These are phyloP conservation scores for Candida ficus DNA, from an alignment of 805 yeast species.

Conservation along the genomic window DNA sequence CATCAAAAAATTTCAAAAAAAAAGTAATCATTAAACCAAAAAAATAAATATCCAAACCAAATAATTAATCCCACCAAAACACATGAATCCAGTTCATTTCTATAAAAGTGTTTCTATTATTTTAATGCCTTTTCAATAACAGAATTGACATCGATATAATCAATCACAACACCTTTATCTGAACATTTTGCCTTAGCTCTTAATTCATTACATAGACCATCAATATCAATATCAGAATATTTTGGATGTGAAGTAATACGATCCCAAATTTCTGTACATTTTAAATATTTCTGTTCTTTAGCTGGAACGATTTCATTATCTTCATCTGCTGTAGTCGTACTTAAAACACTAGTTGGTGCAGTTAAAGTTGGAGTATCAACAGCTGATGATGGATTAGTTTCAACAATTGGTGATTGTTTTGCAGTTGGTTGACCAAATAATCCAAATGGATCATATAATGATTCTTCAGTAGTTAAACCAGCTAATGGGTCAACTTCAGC, in stretches of 20 bases:
- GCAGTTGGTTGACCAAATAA: conserved; percentile 13
- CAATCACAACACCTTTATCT: conserved; percentile 85
- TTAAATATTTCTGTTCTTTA: conserved; percentile 52
- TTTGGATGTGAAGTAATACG: conserved; percentile 90
- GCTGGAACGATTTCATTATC: conserved; percentile 59
- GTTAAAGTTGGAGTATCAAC: not conserved
- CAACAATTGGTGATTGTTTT: conserved; percentile 11
- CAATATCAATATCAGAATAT: conserved; percentile 90
- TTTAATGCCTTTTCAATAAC: conserved; percentile 28
- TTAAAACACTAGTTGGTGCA: too few relatives aligned
- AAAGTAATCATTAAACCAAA: not conserved
- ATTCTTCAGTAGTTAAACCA: conserved; percentile 48
- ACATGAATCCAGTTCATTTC: not conserved
- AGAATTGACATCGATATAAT: conserved; percentile 70
- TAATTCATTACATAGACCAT: conserved; percentile 85
- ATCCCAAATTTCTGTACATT: conserved; percentile 95
- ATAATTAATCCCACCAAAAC: not conserved
- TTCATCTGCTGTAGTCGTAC: too few relatives aligned
- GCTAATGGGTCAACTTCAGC: conserved; percentile 33
- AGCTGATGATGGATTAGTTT: conserved; percentile 2
- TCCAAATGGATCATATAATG: conserved; percentile 50
- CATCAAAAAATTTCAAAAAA: not conserved
- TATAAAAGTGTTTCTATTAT: not conserved
- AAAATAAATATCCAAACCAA: not conserved
- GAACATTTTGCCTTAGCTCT: conserved; percentile 93